Evolutionary conservation across 169 alveolate genomes (phyloP).

Genomic region (Perkinsus olseni): DNA sequence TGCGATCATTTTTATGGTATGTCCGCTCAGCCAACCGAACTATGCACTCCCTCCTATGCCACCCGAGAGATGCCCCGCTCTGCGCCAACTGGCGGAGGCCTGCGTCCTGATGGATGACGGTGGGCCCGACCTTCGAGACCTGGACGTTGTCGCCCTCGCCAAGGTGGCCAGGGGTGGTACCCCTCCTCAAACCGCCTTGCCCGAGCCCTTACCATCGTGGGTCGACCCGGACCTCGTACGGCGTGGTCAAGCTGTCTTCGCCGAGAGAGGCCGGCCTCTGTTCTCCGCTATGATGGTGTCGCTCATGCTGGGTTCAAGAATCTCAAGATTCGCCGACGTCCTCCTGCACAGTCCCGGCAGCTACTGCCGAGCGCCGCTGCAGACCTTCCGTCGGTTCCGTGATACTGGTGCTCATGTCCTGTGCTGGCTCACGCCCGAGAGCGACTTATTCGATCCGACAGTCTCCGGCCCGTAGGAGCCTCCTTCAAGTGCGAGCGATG

Average conservation of each 20-base stretch:
- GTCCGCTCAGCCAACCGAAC: not conserved
- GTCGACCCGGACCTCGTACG: not conserved
- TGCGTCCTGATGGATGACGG: not conserved
- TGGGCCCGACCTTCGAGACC: not conserved
- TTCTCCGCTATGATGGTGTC: not conserved
- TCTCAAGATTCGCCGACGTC: not conserved
- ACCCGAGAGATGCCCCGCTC: not conserved
- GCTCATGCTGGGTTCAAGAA: not conserved
- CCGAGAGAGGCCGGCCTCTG: not conserved
- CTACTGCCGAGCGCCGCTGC: not conserved
- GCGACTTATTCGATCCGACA: not conserved
- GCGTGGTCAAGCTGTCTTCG: not conserved
- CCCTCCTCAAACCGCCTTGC: not conserved
- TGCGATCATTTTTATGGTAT: not conserved
- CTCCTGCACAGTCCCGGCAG: not conserved
- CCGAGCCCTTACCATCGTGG: not conserved
- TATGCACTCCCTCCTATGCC: not conserved
- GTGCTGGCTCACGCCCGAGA: not conserved
- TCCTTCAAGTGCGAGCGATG: not conserved
- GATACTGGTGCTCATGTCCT: not conserved
- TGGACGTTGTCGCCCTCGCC: not conserved
- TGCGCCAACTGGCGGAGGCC: not conserved
- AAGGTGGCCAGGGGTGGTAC: not conserved
- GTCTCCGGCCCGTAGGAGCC: not conserved
- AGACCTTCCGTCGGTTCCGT: not conserved